A percentile compares a stretch with the other conserved stretches of the same genome.
Evolutionary conservation across 306 rosid species (phyloP).

Genomic region (Delonix regia): DNA sequence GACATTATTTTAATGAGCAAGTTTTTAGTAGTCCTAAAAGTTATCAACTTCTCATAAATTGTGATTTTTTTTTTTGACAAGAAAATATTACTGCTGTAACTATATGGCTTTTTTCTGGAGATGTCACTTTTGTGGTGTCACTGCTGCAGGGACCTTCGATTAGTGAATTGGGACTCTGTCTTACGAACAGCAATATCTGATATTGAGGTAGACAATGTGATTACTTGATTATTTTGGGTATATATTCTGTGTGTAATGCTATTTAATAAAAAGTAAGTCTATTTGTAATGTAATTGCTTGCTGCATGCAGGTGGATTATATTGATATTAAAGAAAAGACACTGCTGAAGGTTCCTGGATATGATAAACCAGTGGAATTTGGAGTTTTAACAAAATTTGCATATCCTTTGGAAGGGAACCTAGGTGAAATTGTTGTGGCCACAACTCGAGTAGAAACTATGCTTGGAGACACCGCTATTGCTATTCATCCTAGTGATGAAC

Average conservation of each 20-base stretch:
- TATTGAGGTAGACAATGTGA: slow-evolving; percentile 67
- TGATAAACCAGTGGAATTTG: slow-evolving; percentile 82
- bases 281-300: slow-evolving; percentile 30
- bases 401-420: slow-evolving; percentile 78
- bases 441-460: slow-evolving; percentile 96
- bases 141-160: slow-evolving; percentile 77
- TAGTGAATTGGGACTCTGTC: slow-evolving; percentile 94
- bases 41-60: slow-evolving; percentile 8
- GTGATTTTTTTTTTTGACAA: background rate
- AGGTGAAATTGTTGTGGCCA: slow-evolving; percentile 94
- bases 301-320: slow-evolving; percentile 79
- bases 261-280: background rate
- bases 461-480: slow-evolving; percentile 98
- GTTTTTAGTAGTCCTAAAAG: slow-evolving; percentile 5
- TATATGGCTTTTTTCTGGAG: background rate
- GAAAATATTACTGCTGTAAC: background rate
- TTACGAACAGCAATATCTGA: slow-evolving; percentile 95
- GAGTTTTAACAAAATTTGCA: slow-evolving; percentile 84
- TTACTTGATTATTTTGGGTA: slow-evolving; percentile 9
- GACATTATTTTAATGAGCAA: slow-evolving; percentile 19
- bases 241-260: slow-evolving; percentile 19
- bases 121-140: slow-evolving; percentile 2
- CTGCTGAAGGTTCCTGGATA: slow-evolving; percentile 79
- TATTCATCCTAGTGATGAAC: slow-evolving; percentile 73
- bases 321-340: slow-evolving; percentile 79